Conservation (phyloP, 1,139 yeast genomes). For the Kazachstania sp. region DNA sequence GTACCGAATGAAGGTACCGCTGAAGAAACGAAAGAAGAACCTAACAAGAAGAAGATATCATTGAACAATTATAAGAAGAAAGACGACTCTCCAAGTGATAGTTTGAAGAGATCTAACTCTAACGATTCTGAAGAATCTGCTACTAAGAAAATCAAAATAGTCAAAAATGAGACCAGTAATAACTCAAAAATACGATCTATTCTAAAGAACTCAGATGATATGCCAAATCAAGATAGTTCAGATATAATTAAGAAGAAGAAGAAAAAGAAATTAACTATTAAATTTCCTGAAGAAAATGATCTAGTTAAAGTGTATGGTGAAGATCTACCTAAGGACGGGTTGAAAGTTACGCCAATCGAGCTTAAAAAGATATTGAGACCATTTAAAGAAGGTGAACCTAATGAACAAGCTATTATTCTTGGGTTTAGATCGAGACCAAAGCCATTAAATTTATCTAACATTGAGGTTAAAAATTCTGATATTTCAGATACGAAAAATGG, state of each 20-base stretch:
- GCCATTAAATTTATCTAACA: not conserved
- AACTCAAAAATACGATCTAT: constrained; percentile 14
- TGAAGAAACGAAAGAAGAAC: not conserved
- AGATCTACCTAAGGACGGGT: constrained; percentile 26
- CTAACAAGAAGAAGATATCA: constrained; percentile 28
- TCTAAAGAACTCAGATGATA: constrained; percentile 11
- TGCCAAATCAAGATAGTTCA: constrained; percentile 5
- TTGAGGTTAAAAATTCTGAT: constrained; percentile 19
- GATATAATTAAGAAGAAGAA: constrained; percentile 2
- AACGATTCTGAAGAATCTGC: not conserved
- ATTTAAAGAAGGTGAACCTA: constrained; percentile 30
- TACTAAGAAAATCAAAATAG: not conserved
- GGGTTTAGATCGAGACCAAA: constrained; percentile 4
- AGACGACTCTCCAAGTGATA: constrained; percentile 16
- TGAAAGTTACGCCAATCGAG: constrained; percentile 24
- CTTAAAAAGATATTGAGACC: constrained; percentile 29
- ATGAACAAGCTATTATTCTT: constrained; percentile 21
- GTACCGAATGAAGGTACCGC: constrained; percentile 2
- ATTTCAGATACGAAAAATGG: constrained; percentile 27
- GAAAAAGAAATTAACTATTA: constrained; percentile 11
- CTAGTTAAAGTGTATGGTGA: constrained; percentile 29
- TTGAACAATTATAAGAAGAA: constrained; percentile 29
- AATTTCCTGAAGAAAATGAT: constrained; percentile 22
- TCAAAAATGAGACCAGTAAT: not conserved
- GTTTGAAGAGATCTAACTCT: constrained; percentile 10